Evolutionary conservation across 768 basidiomycete genomes (phyloP), one percentile per base, ranked within the genome.

Genomic region (Candolleomyces aberdarensis): DNA sequence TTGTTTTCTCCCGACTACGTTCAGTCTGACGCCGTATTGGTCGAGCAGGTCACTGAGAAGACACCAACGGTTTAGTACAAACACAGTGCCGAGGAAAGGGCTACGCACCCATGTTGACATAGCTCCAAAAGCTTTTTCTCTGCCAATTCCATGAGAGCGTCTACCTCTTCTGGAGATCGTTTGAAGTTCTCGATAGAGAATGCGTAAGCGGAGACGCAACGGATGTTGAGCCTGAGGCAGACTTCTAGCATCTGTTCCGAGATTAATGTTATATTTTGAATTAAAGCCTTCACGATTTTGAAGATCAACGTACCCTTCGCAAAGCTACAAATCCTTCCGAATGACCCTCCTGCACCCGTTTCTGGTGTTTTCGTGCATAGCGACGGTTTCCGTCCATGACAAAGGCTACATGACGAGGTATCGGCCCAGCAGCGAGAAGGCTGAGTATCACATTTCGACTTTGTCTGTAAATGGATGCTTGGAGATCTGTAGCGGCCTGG

Each of bases 121-220:
- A 98, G 77, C 71, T 96, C 92, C 40, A 87, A 69, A 31, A 98
- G 79, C 63, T 89, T 87, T 15, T 81, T 80, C 70, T 92, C 87
- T 0, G 91, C 90, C 52, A 99, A 72, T n/a, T 76, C 72, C 94
- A 99, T 94, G 66, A 98, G 80, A 2, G 86, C 85, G 26, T 89
- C 85, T 1, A 99, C 94, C 71, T 99, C 97, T 4, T 88, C 88
- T 57, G 83, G 78, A 0, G 89, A 82, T 20, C 97, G 84, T 63
- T 92, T 92, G 77, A 98, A 98, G 75, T 98, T 99, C 67, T 98
- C 96, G 62, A 98, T 94, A 1, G 95, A 85, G 74, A 99, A 99
- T n/a, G 94, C 94, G 67, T 96, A 99, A n/a, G 89, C 92, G 2
- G 93, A 88, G 26, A 98, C 94, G 62, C 90, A 94, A 61, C 78